Conservation (phyloP, 306 rosid genomes). For the Cajanus cajan region DNA sequence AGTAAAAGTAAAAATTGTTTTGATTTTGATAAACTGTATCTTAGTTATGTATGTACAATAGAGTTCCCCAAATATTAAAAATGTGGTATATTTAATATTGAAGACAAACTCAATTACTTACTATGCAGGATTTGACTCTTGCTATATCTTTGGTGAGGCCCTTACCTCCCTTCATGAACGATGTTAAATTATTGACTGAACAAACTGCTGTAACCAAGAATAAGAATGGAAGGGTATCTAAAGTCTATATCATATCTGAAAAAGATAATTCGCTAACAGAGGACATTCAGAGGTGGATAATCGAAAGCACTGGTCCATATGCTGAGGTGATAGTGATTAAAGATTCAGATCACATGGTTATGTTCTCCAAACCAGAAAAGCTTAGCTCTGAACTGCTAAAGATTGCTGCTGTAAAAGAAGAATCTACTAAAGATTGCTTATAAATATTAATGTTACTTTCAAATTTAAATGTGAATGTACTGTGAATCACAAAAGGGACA, state of each 20-base stretch:
- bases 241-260: background rate
- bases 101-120: background rate
- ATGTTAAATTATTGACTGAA: background rate
- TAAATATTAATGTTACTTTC: background rate
- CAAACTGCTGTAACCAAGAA: background rate
- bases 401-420: too few relatives aligned
- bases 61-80: background rate
- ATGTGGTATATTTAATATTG: background rate
- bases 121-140: background rate
- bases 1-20: too few relatives aligned
- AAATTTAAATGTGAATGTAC: background rate
- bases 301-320: slow-evolving; percentile 29
- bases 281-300: slow-evolving; percentile 34
- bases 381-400: slow-evolving; percentile 14
- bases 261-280: background rate
- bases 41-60: background rate
- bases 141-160: background rate
- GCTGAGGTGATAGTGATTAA: slow-evolving; percentile 26
- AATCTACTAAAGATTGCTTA: too few relatives aligned
- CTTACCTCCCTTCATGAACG: background rate
- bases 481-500: background rate
- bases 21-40: background rate
- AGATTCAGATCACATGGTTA: slow-evolving; percentile 46
- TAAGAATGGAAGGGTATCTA: slow-evolving; percentile 2
- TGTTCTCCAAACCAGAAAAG: slow-evolving; percentile 35